Conservation (phyloP, 2,329 filamentous ascomycete species). For the Drechslerella stenobrocha region DNA sequence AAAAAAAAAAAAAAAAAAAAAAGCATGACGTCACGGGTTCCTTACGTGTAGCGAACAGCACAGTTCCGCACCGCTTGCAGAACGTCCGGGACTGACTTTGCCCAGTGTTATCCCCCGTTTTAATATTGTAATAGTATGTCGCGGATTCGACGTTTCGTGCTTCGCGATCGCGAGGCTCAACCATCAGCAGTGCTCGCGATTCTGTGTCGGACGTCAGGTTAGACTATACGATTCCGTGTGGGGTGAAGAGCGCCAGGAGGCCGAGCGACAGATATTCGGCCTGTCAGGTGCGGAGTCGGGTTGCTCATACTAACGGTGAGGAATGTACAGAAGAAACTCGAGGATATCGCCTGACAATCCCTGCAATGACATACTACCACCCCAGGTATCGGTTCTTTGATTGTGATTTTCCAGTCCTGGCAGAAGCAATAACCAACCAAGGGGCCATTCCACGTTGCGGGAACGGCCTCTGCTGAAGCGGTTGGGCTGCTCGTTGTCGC, state of each 20-base stretch:
- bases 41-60: conserved; percentile 49
- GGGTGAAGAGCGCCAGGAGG: not conserved
- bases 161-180: conserved; percentile 42
- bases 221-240: conserved; percentile 12
- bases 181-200: conserved; percentile 42
- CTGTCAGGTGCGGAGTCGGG: conserved; percentile 22
- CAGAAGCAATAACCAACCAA: conserved; percentile 47
- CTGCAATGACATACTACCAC: conserved; percentile 48
- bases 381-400: conserved; percentile 45
- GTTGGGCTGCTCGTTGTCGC: conserved; percentile 37
- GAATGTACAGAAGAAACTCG: conserved; percentile 49
- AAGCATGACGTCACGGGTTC: not conserved
- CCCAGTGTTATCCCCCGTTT: conserved; percentile 42
- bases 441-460: conserved; percentile 22
- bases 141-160: conserved; percentile 44
- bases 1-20: not conserved
- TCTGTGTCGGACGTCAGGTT: conserved; percentile 22
- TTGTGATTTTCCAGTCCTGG: conserved; percentile 46
- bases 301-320: conserved; percentile 47
- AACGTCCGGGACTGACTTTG: conserved; percentile 48
- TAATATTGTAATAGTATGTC: conserved; percentile 47
- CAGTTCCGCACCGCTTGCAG: conserved; percentile 47
- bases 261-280: conserved; percentile 25
- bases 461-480: conserved; percentile 22
- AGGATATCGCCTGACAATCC: conserved; percentile 50